phyloP scores from a whole-genome alignment of 257 asterid genomes.

The Jasminum sambac region DNA sequence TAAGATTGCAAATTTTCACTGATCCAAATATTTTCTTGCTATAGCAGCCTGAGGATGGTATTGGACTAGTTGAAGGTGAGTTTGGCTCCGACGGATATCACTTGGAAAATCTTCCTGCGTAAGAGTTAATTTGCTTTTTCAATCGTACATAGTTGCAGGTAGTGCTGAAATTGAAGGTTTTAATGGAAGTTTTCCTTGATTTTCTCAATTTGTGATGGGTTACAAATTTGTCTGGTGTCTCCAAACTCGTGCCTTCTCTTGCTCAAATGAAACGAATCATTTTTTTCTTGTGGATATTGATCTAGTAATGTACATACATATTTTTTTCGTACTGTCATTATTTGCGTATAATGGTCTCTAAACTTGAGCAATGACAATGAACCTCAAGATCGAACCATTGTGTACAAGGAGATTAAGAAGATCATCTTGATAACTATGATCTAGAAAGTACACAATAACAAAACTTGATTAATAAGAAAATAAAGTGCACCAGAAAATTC shows the following conservation, averaged over 20 bases:
- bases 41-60: conserved; percentile 53
- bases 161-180: conserved; percentile 28
- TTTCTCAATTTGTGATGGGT: not conserved
- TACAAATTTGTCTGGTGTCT: conserved; percentile 15
- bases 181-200: conserved; percentile 1
- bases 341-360: not conserved
- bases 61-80: conserved; percentile 57
- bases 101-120: conserved; percentile 72
- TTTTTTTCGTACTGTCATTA: conserved; percentile 26
- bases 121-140: conserved; percentile 28
- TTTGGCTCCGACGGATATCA: conserved; percentile 66
- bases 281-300: conserved; percentile 20
- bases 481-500: conserved; percentile 1
- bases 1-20: not conserved
- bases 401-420: not conserved
- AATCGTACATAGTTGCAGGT: conserved; percentile 43
- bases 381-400: not conserved
- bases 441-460: not conserved
- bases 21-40: not conserved
- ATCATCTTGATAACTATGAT: not conserved
- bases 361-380: not conserved
- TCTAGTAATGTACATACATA: conserved; percentile 26
- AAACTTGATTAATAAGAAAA: not conserved
- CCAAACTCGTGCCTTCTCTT: conserved; percentile 23
- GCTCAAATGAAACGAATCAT: conserved; percentile 29